phyloP scores from a whole-genome alignment of 441 rosid genomes.

The Pelargonium fulgidum region DNA sequence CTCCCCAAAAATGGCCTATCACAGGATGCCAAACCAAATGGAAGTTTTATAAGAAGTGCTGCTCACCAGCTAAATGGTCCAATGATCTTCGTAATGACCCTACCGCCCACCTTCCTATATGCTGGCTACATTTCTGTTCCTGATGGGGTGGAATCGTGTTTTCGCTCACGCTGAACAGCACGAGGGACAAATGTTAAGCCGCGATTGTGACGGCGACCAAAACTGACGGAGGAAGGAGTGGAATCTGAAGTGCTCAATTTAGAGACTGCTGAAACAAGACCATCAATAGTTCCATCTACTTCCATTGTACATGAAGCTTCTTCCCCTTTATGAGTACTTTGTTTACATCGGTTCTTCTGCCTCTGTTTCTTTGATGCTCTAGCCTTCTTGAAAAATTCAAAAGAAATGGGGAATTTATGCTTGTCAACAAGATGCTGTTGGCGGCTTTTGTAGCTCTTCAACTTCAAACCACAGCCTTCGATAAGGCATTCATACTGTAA shows the following conservation, averaged over 20 bases:
- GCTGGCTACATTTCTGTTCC: constrained; percentile 21
- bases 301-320: constrained; percentile 54
- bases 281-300: constrained; percentile 51
- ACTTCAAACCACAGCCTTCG: constrained; percentile 80
- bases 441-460: constrained; percentile 66
- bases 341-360: constrained; percentile 51
- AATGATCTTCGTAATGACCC: too few species aligned
- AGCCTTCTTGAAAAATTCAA: constrained; percentile 68
- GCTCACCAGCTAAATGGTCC: too few species aligned
- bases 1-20: background rate
- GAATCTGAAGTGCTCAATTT: constrained; percentile 65
- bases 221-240: constrained; percentile 68
- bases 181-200: constrained; percentile 73
- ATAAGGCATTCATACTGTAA: constrained; percentile 84
- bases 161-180: constrained; percentile 42
- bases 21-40: too few species aligned
- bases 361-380: constrained; percentile 70
- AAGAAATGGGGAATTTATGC: constrained; percentile 82
- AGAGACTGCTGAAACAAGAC: constrained; percentile 78
- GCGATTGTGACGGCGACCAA: constrained; percentile 69
- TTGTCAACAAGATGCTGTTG: constrained; percentile 81
- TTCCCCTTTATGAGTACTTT: constrained; percentile 27
- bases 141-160: constrained; percentile 26
- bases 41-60: too few species aligned
- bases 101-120: background rate